phyloP scores from a whole-genome alignment of 129 eudicot genomes.

The Flaveria brownii region DNA sequence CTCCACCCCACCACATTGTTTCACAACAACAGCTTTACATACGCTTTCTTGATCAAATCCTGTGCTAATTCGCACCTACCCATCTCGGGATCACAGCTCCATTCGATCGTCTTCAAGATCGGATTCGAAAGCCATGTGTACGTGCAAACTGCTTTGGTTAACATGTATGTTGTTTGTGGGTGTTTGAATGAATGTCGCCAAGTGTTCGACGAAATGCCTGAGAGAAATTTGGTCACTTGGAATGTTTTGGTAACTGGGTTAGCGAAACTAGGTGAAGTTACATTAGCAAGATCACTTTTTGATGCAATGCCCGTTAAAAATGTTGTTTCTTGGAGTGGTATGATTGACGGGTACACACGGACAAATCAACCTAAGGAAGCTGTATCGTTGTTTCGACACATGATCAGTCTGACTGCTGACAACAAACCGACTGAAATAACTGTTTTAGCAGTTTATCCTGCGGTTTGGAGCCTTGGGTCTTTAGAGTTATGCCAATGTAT shows the following conservation, averaged over 20 bases:
- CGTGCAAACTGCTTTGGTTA: constrained; percentile 50
- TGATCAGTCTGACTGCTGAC: constrained; percentile 20
- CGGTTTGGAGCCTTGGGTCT: constrained; percentile 44
- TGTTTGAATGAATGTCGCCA: constrained; percentile 28
- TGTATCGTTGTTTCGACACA: constrained; percentile 32
- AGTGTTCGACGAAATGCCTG: constrained; percentile 51
- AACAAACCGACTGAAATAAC: constrained; percentile 43
- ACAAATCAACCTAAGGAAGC: constrained; percentile 38
- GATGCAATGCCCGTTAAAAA: constrained; percentile 40
- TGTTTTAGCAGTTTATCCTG: constrained; percentile 41
- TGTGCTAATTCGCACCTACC: constrained; percentile 37
- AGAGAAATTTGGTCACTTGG: constrained; percentile 48
- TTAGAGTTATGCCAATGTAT: constrained; percentile 44
- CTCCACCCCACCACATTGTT: constrained; percentile 29
- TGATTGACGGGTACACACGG: constrained; percentile 52
- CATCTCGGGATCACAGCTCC: constrained; percentile 36
- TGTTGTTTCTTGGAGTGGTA: constrained; percentile 55
- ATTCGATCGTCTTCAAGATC: constrained; percentile 32
- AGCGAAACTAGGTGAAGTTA: constrained; percentile 36
- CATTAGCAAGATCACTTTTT: constrained; percentile 36
- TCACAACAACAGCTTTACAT: constrained; percentile 24
- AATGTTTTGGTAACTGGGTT: constrained; percentile 45
- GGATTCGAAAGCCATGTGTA: constrained; percentile 42
- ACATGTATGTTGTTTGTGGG: constrained; percentile 43
- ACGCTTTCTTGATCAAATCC: constrained; percentile 34